phyloP scores from a whole-genome alignment of 169 alveolate species.

The Plasmodium vivax region DNA sequence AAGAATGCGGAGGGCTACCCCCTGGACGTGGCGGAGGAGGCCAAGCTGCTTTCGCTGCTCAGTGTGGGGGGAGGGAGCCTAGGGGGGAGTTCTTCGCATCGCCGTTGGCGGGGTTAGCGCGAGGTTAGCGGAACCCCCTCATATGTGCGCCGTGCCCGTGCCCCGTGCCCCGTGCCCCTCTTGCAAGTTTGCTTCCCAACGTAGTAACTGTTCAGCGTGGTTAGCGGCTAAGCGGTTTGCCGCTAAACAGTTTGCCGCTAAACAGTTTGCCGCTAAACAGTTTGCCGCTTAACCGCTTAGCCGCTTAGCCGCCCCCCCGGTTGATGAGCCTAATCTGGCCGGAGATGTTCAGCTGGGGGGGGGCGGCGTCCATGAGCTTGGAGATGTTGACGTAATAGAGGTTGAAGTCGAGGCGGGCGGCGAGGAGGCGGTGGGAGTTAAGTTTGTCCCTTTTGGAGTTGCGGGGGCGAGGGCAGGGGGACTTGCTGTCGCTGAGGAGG shows the following conservation, averaged over 20 bases:
- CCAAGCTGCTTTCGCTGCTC: constrained; percentile 30
- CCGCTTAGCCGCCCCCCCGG: background rate
- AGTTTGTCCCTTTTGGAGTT: constrained; percentile 43
- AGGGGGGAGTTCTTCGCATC: no score
- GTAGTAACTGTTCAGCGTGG: background rate
- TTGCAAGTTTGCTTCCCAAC: no score
- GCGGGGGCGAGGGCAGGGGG: background rate
- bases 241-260: no score
- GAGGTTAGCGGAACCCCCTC: no score
- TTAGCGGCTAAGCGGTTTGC: background rate
- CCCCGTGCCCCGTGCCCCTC: no score
- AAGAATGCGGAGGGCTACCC: constrained; percentile 47
- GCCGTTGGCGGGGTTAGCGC: no score
- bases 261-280: no score
- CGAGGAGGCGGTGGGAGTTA: constrained; percentile 55
- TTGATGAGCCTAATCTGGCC: constrained; percentile 36
- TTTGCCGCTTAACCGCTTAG: background rate
- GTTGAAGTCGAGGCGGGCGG: constrained; percentile 56
- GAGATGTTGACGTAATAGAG: constrained; percentile 58
- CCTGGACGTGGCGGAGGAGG: constrained; percentile 13
- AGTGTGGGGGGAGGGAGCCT: background rate
- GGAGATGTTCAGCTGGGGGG: constrained; percentile 30
- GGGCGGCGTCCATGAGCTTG: background rate
- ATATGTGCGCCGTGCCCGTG: no score
- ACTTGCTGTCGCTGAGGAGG: constrained; percentile 36